phyloP scores from a whole-genome alignment of 208 protist species.

The Balamuthia mandrillaris region DNA sequence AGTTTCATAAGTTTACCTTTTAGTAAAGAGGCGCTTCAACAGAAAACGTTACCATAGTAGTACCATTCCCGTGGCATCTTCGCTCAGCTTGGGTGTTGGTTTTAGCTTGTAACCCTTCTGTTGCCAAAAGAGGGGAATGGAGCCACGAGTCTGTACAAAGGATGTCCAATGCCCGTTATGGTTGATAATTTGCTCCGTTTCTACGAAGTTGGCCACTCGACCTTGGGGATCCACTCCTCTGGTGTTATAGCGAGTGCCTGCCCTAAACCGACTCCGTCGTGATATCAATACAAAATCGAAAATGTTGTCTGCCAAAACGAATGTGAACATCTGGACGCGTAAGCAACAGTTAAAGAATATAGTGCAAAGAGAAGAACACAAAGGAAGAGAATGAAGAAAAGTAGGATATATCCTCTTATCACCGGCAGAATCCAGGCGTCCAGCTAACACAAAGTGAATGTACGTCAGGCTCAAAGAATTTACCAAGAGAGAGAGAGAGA shows the following conservation, averaged over 20 bases:
- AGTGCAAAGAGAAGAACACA: too few species aligned
- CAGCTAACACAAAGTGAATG: background rate
- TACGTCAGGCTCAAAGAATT: background rate
- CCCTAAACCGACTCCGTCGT: background rate
- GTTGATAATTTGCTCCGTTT: conserved; percentile 72
- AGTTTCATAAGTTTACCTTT: too few species aligned
- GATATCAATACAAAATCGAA: background rate
- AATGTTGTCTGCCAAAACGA: background rate
- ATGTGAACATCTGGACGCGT: background rate
- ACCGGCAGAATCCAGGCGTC: conserved; percentile 22
- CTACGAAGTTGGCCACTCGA: conserved; percentile 73
- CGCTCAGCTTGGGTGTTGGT: conserved; percentile 11
- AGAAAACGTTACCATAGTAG: background rate
- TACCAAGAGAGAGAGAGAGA: background rate
- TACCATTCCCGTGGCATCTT: background rate
- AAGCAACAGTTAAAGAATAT: too few species aligned
- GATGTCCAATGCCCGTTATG: conserved; percentile 23
- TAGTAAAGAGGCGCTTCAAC: too few species aligned
- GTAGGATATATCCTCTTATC: background rate
- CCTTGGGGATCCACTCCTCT: conserved; percentile 66
- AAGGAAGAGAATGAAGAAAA: background rate
- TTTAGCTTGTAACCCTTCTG: conserved; percentile 45
- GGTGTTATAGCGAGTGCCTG: conserved; percentile 54
- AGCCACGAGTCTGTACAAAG: conserved; percentile 70
- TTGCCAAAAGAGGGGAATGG: conserved; percentile 72